Conservation (phyloP, 192 early-diverging fungal genomes). For the Coemansia nantahalensis region DNA sequence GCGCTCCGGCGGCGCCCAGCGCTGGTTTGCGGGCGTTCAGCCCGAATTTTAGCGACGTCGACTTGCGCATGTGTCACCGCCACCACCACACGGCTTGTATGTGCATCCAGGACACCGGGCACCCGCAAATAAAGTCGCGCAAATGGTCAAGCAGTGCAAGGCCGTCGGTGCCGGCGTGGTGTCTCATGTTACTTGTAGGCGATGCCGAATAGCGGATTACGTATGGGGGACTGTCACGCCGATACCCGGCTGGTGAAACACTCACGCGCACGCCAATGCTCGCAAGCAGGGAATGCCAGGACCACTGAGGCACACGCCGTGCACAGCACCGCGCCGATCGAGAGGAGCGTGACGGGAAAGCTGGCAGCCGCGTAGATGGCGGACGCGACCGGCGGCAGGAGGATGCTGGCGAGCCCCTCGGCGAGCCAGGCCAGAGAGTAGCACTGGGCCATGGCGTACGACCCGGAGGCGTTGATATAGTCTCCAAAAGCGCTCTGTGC, state of each 20-base stretch:
- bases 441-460: conserved; percentile 47
- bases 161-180: too few species aligned
- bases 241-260: too few species aligned
- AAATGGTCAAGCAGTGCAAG: too few species aligned
- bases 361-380: conserved; percentile 22
- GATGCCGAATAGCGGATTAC: too few species aligned
- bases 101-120: too few species aligned
- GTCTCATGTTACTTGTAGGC: too few species aligned
- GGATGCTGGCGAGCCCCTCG: conserved; percentile 46
- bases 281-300: conserved; percentile 22
- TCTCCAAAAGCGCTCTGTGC: conserved; percentile 54
- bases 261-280: conserved; percentile 6
- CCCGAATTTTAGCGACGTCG: conserved; percentile 27
- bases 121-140: too few species aligned
- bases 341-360: conserved; percentile 34
- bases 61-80: conserved; percentile 53
- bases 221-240: too few species aligned
- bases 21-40: conserved; percentile 36
- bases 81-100: not conserved
- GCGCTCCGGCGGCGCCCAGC: not conserved
- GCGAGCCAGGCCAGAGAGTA: conserved; percentile 48
- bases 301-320: conserved; percentile 17
- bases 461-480: conserved; percentile 37
- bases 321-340: conserved; percentile 39
- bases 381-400: conserved; percentile 36